These are phyloP conservation scores for Cutaneotrichosporon dermatis DNA, from an alignment of 1,284 basidiomycete genomes.

Conservation along the genomic window DNA sequence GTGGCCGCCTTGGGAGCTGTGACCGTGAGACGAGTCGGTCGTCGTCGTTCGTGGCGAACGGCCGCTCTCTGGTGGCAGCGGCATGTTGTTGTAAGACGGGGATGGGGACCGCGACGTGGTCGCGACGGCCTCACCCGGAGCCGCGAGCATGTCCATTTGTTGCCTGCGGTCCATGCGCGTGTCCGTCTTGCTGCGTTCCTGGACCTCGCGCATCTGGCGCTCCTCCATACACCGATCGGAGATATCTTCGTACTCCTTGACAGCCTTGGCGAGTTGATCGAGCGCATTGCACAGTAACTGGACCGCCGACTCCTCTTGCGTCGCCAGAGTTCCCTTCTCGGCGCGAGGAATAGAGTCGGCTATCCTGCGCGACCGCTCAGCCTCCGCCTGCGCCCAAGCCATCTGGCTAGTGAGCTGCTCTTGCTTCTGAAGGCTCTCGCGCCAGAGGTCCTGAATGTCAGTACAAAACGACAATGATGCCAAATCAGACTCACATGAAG, in stretches of 20 bases:
- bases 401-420: constrained; percentile 48
- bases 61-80: not conserved
- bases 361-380: constrained; percentile 37
- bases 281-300: constrained; percentile 41
- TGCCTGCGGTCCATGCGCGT: constrained; percentile 37
- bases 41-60: not conserved
- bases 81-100: constrained; percentile 18
- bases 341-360: constrained; percentile 10
- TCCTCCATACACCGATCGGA: constrained; percentile 38
- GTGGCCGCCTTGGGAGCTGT: constrained; percentile 1
- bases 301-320: constrained; percentile 39
- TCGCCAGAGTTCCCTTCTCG: constrained; percentile 11
- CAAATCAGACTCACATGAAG: constrained; percentile 29
- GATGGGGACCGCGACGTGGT: constrained; percentile 42
- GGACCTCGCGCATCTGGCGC: constrained; percentile 38
- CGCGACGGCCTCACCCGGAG: constrained; percentile 3
- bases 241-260: constrained; percentile 45
- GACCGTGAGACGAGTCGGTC: not conserved
- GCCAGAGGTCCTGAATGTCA: constrained; percentile 44
- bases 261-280: constrained; percentile 31
- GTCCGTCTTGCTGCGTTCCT: constrained; percentile 47
- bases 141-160: constrained; percentile 20
- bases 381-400: constrained; percentile 51
- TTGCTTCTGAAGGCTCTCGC: constrained; percentile 44
- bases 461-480: too few relatives aligned